Base-by-base conservation (phyloP, 1,284 basidiomycete species). In the Malassezia cuniculi region DNA sequence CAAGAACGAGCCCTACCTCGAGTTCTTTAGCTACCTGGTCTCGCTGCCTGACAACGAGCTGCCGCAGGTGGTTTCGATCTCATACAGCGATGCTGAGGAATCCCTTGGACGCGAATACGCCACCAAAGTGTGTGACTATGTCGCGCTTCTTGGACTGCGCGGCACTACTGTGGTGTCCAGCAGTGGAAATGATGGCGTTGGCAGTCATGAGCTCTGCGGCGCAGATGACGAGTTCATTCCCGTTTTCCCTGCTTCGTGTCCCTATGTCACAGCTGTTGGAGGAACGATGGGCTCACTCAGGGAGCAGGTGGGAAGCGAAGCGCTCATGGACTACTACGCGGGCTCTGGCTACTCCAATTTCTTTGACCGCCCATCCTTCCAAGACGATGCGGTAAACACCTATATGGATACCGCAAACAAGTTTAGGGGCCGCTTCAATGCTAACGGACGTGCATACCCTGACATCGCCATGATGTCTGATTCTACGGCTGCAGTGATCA, bases 291-390 rank as follows among this genome's bases (percentile, higher is more conserved):
- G 75, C 37, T 25, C 38, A 10, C 59, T 60, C 18, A 54, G 62
- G 39, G 52, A 55, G 15, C 49, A 54, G 9, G 52, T 57, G 16
- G 34, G 36, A 14, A 40, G 20, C 5, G 37, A 36, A 15, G 21
- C 50, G 12, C 52, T 73, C 38, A n/a, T n/a, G n/a, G 69, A 61
- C 59, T 78, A 78, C 70, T 72, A 69, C 38, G 75, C 75, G 16
- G 79, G 80, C 8, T 79, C 79, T 39, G 80, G 80, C 2, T 80
- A 80, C 69, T 76, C 74, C 55, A 71, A 79, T 55, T 75, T 78
- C 73, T 80, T 78, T 66, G 18, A 66, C 19, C 71, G 73, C 9
- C 78, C 79, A 2, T 10, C 35, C 0, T 81, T 76, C 54, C 78
- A 81, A 60, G 48, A 72, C 2, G 20, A 37, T 3, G 73, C 74